Evolutionary conservation across 2,329 filamentous ascomycete species (phyloP).

Genomic region (Pseudopithomyces chartarum): DNA sequence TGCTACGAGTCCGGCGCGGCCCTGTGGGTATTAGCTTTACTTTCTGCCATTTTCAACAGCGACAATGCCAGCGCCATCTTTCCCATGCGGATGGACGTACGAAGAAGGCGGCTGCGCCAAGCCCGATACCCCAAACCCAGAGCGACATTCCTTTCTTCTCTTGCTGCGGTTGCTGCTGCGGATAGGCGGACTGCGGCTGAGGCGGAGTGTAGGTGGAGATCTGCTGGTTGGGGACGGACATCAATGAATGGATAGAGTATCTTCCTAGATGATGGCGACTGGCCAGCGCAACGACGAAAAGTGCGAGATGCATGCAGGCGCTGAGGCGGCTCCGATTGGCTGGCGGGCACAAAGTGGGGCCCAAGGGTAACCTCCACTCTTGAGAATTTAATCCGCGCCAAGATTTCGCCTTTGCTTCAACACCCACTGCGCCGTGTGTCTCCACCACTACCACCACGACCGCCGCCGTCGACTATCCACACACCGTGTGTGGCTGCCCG

Average conservation of each 20-base stretch:
- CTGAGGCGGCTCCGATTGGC: too few species aligned
- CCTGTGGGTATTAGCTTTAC: constrained; percentile 58
- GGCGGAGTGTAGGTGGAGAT: constrained; percentile 1
- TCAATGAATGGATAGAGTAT: background rate
- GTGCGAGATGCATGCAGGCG: constrained; percentile 1
- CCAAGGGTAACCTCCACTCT: background rate
- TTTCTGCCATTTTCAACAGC: background rate
- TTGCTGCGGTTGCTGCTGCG: constrained; percentile 1
- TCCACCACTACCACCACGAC: too few species aligned
- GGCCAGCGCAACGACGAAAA: background rate
- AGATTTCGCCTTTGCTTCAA: constrained; percentile 1
- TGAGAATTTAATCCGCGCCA: background rate
- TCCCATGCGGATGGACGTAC: constrained; percentile 47
- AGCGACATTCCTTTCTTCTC: constrained; percentile 58
- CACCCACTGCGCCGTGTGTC: background rate
- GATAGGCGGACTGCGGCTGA: background rate
- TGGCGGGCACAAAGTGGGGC: too few species aligned
- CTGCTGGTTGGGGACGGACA: constrained; percentile 8
- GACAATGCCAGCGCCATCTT: background rate
- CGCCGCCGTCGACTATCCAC: too few species aligned
- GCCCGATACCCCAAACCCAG: constrained; percentile 63
- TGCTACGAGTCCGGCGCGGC: constrained; percentile 89
- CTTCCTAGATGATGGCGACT: too few species aligned
- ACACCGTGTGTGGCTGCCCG: too few species aligned
- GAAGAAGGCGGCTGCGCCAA: constrained; percentile 69